Conservation (phyloP, 2,329 filamentous ascomycete species). For the Zymoseptoria crescenta region DNA sequence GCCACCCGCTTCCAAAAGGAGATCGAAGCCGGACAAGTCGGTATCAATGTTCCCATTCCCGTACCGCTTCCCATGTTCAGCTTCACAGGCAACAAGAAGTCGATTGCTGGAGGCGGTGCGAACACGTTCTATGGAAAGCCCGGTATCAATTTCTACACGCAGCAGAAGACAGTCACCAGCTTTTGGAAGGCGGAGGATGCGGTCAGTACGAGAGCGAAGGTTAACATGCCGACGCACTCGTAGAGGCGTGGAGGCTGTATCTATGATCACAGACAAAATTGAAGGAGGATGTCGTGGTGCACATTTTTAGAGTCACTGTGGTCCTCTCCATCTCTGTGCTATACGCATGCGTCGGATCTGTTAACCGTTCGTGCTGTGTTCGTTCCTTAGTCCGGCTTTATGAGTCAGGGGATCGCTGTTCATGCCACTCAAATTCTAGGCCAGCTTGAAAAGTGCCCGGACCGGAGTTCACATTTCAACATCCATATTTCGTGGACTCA, state of each 20-base stretch:
- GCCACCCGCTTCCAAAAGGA: conserved; percentile 70
- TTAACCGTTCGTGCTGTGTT: too few relatives aligned
- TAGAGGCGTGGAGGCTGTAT: conserved; percentile 6
- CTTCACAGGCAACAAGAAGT: conserved; percentile 66
- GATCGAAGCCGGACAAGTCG: conserved; percentile 78
- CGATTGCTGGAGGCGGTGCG: conserved; percentile 80
- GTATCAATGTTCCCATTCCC: conserved; percentile 76
- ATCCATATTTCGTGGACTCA: too few relatives aligned
- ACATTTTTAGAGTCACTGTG: not conserved
- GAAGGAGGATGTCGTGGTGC: not conserved
- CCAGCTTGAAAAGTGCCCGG: too few relatives aligned
- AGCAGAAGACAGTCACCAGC: conserved; percentile 94
- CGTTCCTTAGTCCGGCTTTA: too few relatives aligned
- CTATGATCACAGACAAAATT: not conserved
- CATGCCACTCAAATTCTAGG: too few relatives aligned
- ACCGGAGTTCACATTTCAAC: too few relatives aligned
- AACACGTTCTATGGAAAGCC: conserved; percentile 94
- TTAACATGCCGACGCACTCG: conserved; percentile 72
- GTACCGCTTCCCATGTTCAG: conserved; percentile 39
- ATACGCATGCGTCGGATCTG: not conserved
- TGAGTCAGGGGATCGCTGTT: too few relatives aligned
- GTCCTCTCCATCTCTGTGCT: not conserved
- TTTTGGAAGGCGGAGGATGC: conserved; percentile 84
- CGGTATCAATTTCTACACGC: conserved; percentile 90
- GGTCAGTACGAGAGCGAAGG: conserved; percentile 72